These are phyloP conservation scores for Talaromyces islandicus DNA, from an alignment of 2,329 filamentous ascomycete genomes.

Conservation along the genomic window DNA sequence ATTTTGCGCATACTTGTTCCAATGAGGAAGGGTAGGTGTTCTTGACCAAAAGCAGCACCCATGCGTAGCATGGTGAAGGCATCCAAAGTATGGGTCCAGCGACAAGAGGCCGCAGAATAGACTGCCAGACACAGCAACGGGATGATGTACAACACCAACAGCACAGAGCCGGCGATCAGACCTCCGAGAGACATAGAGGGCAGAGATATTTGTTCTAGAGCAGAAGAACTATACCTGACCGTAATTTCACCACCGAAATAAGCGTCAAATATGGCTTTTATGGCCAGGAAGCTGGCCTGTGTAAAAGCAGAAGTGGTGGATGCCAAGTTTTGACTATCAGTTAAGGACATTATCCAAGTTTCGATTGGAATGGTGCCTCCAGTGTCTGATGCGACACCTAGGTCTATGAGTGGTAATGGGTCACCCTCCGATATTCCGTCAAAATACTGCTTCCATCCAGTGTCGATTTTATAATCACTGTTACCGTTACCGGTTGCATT, in stretches of 20 bases:
- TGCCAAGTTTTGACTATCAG: background rate
- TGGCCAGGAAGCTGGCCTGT: conserved; percentile 2
- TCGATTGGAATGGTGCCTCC: background rate
- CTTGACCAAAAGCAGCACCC: conserved; percentile 3
- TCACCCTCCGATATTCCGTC: background rate
- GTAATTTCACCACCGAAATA: background rate
- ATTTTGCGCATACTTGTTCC: background rate
- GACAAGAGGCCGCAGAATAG: background rate
- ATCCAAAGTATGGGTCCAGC: conserved; percentile 4
- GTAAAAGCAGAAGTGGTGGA: background rate
- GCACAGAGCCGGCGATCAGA: conserved; percentile 2
- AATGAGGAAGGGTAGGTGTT: conserved; percentile 6
- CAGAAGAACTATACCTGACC: background rate
- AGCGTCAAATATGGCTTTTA: conserved; percentile 1
- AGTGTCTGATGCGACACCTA: background rate
- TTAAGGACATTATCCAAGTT: background rate
- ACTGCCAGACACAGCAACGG: conserved; percentile 3
- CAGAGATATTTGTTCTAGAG: background rate
- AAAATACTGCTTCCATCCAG: background rate
- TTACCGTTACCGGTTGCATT: background rate
- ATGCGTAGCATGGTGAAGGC: conserved; percentile 9
- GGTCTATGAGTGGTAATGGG: background rate
- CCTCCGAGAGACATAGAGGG: background rate
- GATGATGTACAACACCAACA: conserved; percentile 6
- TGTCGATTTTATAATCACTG: background rate